Percentiles rank a stretch among this genome's conserved stretches.
Evolutionary conservation across 2,329 filamentous ascomycete genomes (phyloP).

Genomic region (Clonostachys rosea): DNA sequence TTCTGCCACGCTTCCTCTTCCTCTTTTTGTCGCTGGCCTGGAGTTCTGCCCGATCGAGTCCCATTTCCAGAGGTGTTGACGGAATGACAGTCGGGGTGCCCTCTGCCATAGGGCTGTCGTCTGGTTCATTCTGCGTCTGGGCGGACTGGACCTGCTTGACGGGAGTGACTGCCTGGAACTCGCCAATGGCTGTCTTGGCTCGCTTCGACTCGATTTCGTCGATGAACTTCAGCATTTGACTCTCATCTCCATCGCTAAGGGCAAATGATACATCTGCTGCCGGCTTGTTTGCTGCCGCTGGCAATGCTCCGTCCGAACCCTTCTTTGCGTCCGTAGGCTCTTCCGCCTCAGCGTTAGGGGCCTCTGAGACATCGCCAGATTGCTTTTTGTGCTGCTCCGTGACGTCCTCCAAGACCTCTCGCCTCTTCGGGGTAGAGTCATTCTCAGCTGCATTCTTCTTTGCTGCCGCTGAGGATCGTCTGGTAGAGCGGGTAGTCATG

Average conservation of each 20-base stretch:
- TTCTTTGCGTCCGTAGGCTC: conserved; percentile 44
- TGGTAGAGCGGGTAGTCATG: too few species aligned
- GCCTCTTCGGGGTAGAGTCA: conserved; percentile 1
- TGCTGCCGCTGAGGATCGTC: too few species aligned
- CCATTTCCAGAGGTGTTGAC: neutral
- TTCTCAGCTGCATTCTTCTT: conserved; percentile 1
- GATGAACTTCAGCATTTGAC: conserved; percentile 40
- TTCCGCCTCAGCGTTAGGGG: conserved; percentile 37
- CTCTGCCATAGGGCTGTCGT: neutral
- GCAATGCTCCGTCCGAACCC: conserved; percentile 26
- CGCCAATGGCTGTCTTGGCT: neutral
- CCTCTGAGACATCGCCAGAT: conserved; percentile 14
- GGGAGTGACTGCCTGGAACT: too few species aligned
- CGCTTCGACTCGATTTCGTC: conserved; percentile 39
- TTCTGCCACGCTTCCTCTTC: conserved; percentile 9
- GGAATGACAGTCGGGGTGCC: neutral
- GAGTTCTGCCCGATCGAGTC: neutral
- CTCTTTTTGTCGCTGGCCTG: conserved; percentile 18
- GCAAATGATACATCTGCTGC: conserved; percentile 27
- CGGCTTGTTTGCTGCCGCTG: conserved; percentile 1
- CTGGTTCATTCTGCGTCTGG: too few species aligned
- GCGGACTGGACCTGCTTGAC: too few species aligned
- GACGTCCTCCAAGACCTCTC: too few species aligned
- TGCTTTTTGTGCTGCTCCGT: too few species aligned
- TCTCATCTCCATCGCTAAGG: conserved; percentile 39